Percentiles rank a stretch among this genome's conserved stretches.
Conservation (phyloP, 2,329 filamentous ascomycete species). For the Fusarium succisae region DNA sequence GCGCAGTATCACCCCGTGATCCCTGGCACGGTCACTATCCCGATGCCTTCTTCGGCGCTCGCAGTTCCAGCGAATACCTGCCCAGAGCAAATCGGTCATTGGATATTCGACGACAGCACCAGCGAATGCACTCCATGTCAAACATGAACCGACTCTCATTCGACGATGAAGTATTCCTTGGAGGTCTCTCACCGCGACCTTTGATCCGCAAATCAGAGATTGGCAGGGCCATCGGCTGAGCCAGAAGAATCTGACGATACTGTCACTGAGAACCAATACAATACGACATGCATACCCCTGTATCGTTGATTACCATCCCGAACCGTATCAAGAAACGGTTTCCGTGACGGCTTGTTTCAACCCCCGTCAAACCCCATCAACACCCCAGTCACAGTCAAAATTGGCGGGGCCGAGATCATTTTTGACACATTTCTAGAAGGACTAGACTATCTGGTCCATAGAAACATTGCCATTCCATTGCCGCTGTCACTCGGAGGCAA, state of each 20-base stretch:
- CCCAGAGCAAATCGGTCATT: slow-evolving; percentile 38
- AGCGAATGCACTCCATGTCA: slow-evolving; percentile 48
- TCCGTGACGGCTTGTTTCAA: slow-evolving; percentile 38
- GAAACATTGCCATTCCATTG: slow-evolving; percentile 1
- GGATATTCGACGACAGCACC: slow-evolving; percentile 44
- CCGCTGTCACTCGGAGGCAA: background rate
- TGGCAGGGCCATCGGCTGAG: slow-evolving; percentile 65
- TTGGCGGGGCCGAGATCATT: slow-evolving; percentile 34
- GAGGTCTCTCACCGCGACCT: slow-evolving; percentile 61
- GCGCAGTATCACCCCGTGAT: slow-evolving; percentile 54
- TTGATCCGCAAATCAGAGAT: slow-evolving; percentile 58
- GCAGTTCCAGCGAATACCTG: slow-evolving; percentile 47
- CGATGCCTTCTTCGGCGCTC: slow-evolving; percentile 44
- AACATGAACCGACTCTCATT: slow-evolving; percentile 56
- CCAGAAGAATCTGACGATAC: slow-evolving; percentile 15
- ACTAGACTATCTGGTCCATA: background rate
- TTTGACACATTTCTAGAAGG: slow-evolving; percentile 22
- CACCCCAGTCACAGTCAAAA: slow-evolving; percentile 15
- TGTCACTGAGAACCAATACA: background rate
- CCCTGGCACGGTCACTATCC: slow-evolving; percentile 51
- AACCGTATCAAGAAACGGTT: slow-evolving; percentile 25
- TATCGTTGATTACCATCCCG: slow-evolving; percentile 21
- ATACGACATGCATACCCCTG: slow-evolving; percentile 6
- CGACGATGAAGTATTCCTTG: slow-evolving; percentile 56
- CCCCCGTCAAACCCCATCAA: slow-evolving; percentile 20